Conservation (phyloP, 2,329 filamentous ascomycete genomes). For the Diaporthe aspalathi region DNA sequence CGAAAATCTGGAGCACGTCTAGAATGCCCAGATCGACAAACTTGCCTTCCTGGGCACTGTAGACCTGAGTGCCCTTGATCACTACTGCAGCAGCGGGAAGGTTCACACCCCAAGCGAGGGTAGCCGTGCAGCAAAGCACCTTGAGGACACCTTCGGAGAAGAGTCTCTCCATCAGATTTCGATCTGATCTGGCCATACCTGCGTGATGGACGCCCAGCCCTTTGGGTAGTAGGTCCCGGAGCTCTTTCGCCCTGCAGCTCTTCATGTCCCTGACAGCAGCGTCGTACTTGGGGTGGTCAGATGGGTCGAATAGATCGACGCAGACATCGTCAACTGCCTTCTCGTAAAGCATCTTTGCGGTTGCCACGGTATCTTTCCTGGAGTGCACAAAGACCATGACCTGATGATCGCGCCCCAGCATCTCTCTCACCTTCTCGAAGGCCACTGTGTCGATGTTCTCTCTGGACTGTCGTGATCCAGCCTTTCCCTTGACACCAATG, state of each 20-base stretch:
- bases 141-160: constrained; percentile 94
- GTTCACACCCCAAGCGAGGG: constrained; percentile 98
- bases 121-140: constrained; percentile 97
- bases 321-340: constrained; percentile 86
- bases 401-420: constrained; percentile 93
- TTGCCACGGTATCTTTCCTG: constrained; percentile 90
- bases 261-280: constrained; percentile 87
- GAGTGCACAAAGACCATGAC: constrained; percentile 99
- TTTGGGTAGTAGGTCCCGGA: constrained; percentile 89
- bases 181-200: constrained; percentile 92
- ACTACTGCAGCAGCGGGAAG: constrained; percentile 95
- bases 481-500: constrained; percentile 92
- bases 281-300: constrained; percentile 81
- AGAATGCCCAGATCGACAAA: constrained; percentile 96
- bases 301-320: constrained; percentile 85
- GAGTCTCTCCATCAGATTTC: constrained; percentile 94
- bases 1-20: constrained; percentile 97
- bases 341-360: constrained; percentile 85
- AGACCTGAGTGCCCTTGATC: constrained; percentile 98
- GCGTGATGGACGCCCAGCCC: constrained; percentile 96
- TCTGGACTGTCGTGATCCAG: constrained; percentile 81
- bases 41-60: constrained; percentile 95
- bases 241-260: constrained; percentile 83
- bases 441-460: constrained; percentile 90
- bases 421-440: constrained; percentile 94